These are phyloP conservation scores for Saccharomycopsis capsularis DNA, from an alignment of 805 yeast species.

Conservation along the genomic window DNA sequence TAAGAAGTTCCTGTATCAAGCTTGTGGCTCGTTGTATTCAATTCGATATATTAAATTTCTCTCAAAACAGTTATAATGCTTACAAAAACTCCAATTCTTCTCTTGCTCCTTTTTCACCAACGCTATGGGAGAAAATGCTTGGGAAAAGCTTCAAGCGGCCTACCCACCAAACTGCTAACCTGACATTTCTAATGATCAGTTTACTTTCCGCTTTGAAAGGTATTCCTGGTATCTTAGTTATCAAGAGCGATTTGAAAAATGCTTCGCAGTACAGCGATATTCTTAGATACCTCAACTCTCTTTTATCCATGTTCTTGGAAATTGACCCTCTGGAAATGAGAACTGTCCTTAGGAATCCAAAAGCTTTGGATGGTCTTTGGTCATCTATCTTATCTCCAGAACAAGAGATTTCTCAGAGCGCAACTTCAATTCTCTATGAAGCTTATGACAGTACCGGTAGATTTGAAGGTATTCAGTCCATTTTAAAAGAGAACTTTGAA, in stretches of 20 bases:
- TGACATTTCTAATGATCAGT: conserved; percentile 21
- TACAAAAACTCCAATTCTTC: conserved; percentile 30
- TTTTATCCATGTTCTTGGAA: conserved; percentile 36
- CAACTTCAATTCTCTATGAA: conserved; percentile 66
- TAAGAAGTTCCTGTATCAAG: conserved; percentile 10
- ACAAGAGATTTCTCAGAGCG: conserved; percentile 52
- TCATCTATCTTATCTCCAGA: conserved; percentile 63
- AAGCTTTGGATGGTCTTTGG: conserved; percentile 60
- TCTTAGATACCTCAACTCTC: conserved; percentile 28
- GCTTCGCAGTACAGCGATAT: conserved; percentile 26
- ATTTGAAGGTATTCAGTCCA: conserved; percentile 58
- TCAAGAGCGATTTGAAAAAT: conserved; percentile 21
- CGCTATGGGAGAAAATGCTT: conserved; percentile 28
- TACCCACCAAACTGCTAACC: background rate
- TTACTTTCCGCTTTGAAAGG: conserved; percentile 25
- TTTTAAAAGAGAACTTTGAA: conserved; percentile 40
- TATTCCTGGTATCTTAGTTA: conserved; percentile 27
- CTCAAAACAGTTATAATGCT: conserved; percentile 33
- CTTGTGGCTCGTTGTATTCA: conserved; percentile 36
- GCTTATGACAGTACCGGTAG: conserved; percentile 77
- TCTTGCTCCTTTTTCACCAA: conserved; percentile 26
- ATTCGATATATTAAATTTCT: conserved; percentile 40
- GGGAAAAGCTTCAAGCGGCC: conserved; percentile 5
- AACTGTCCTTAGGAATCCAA: conserved; percentile 34
- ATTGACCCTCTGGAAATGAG: conserved; percentile 32